Evolutionary conservation across 2,329 filamentous ascomycete genomes (phyloP).

Genomic region (Rhytidhysteron rufulum): DNA sequence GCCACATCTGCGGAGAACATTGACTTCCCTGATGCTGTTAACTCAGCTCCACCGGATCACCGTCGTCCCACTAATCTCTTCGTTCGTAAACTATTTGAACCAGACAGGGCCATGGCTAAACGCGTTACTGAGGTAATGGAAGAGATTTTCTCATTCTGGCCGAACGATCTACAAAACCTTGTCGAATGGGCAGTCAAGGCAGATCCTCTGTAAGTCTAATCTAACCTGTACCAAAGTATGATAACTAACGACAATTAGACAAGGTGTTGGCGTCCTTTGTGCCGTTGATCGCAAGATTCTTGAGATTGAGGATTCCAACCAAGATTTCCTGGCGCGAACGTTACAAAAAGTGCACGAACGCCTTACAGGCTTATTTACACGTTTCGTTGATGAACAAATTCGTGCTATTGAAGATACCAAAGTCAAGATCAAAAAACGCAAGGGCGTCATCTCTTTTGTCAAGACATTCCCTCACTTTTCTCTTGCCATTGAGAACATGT

Average conservation of each 20-base stretch:
- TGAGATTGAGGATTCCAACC: constrained; percentile 82
- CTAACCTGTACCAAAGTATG: too few relatives aligned
- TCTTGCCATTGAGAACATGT: constrained; percentile 78
- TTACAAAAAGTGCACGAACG: constrained; percentile 75
- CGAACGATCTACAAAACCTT: constrained; percentile 71
- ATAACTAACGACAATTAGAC: too few relatives aligned
- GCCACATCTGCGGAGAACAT: constrained; percentile 75
- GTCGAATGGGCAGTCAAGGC: constrained; percentile 78
- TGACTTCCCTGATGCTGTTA: constrained; percentile 81
- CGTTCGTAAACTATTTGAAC: constrained; percentile 75
- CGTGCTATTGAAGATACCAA: constrained; percentile 96
- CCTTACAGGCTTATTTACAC: constrained; percentile 72
- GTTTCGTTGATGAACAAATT: constrained; percentile 92
- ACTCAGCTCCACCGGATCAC: constrained; percentile 60
- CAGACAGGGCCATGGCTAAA: constrained; percentile 80
- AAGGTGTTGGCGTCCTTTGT: constrained; percentile 83
- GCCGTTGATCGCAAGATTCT: constrained; percentile 74
- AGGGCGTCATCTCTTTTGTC: constrained; percentile 93
- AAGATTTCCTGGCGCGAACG: constrained; percentile 80
- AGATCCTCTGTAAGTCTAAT: constrained; percentile 78
- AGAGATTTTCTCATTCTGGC: constrained; percentile 78
- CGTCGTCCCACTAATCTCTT: constrained; percentile 70
- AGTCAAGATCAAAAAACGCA: constrained; percentile 98
- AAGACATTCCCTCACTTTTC: constrained; percentile 87
- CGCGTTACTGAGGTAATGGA: constrained; percentile 85